Evolutionary conservation across 1,139 yeast genomes (phyloP).

Genomic region (Hyphopichia fennica): DNA sequence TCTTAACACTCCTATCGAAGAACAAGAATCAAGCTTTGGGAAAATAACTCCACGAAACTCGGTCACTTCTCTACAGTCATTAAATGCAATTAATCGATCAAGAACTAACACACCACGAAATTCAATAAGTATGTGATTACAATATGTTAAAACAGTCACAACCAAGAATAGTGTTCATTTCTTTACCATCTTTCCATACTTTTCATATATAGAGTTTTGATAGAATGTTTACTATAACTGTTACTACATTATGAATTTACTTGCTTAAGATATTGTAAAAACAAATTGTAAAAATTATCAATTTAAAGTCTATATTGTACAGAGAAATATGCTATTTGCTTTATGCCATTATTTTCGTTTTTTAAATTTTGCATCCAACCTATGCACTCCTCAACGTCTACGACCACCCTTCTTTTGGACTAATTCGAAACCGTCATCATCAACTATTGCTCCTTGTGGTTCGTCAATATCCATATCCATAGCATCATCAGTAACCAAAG

Average conservation of each 20-base stretch:
- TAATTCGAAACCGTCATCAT: conserved; percentile 91
- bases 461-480: conserved; percentile 37
- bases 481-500: conserved; percentile 24
- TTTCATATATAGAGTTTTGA: no score
- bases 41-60: conserved; percentile 28
- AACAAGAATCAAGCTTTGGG: conserved; percentile 23
- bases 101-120: conserved; percentile 42
- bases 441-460: conserved; percentile 63
- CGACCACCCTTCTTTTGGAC: conserved; percentile 63
- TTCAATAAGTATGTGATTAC: conserved; percentile 32
- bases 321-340: neutral
- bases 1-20: conserved; percentile 30
- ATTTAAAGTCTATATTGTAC: neutral
- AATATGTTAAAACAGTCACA: neutral
- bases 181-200: no score
- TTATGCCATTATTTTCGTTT: neutral
- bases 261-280: no score
- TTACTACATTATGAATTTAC: no score
- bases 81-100: conserved; percentile 42
- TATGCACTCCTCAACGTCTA: conserved; percentile 9
- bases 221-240: no score
- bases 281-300: neutral
- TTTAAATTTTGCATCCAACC: neutral
- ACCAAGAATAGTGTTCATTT: neutral
- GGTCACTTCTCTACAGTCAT: conserved; percentile 41